A percentile compares a stretch with the other conserved stretches of the same genome.
Evolutionary conservation across 1,139 yeast genomes (phyloP).

Genomic region (Candida tetrigidarum): DNA sequence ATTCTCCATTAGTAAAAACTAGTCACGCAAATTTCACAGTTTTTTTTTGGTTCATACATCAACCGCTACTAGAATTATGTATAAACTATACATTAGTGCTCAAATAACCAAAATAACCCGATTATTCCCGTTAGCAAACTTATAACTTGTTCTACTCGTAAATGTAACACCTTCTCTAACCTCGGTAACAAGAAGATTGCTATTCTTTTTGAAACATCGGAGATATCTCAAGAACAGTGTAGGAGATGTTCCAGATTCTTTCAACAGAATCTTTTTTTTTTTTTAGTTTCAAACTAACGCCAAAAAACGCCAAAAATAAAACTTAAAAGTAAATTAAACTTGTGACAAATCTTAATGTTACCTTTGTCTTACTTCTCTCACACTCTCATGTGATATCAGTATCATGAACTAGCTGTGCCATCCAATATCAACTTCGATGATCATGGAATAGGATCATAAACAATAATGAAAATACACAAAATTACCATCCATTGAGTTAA

Average conservation of each 20-base stretch:
- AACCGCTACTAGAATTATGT: no score
- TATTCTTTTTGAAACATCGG: constrained; percentile 2
- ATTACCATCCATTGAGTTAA: background rate
- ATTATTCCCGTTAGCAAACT: background rate
- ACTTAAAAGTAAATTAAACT: no score
- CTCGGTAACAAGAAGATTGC: background rate
- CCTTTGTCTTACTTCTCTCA: background rate
- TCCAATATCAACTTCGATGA: no score
- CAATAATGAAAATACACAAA: background rate
- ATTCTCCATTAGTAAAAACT: background rate
- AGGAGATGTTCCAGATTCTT: constrained; percentile 1
- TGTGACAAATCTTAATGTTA: constrained; percentile 2
- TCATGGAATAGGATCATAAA: background rate
- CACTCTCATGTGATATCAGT: background rate
- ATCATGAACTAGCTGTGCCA: no score
- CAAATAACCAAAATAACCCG: no score
- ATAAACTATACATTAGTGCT: no score
- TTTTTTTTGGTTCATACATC: no score
- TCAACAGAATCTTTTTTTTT: background rate
- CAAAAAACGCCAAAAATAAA: no score
- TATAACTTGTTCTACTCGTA: no score
- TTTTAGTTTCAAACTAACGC: no score
- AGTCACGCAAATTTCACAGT: constrained; percentile 1
- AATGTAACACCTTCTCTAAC: no score
- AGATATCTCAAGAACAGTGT: background rate